phyloP scores from a whole-genome alignment of 73 alveolate genomes.

The Paramecium octaurelia region DNA sequence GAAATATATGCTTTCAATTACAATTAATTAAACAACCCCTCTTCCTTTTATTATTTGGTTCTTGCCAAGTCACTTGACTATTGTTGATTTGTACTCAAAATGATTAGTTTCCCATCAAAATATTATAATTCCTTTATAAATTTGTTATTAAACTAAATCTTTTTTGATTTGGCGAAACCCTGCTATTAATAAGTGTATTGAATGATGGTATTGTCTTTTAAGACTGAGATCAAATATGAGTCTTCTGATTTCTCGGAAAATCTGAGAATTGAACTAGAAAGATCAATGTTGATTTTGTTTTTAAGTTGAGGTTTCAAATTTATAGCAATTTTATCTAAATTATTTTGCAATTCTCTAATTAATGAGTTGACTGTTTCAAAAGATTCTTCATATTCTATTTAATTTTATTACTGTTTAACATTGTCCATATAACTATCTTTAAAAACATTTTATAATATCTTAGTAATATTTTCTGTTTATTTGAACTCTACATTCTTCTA shows the following conservation, averaged over 20 bases:
- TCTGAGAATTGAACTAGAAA: not conserved
- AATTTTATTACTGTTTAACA: not conserved
- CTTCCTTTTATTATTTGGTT: not conserved
- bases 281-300: not conserved
- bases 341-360: not conserved
- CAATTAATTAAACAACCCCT: not conserved
- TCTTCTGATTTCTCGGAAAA: not conserved
- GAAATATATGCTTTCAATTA: not conserved
- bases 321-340: not conserved
- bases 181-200: not conserved
- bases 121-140: not conserved
- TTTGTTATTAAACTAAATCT: not conserved
- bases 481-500: not conserved
- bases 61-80: not conserved
- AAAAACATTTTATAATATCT: not conserved
- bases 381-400: not conserved
- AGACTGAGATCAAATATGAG: not conserved
- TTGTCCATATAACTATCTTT: not conserved
- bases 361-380: not conserved
- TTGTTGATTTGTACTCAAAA: not conserved
- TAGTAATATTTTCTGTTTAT: not conserved
- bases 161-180: not conserved
- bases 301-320: not conserved
- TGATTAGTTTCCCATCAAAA: not conserved
- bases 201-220: not conserved